Evolutionary conservation across 2,329 filamentous ascomycete species (phyloP).

Genomic region (Apiospora koreana): DNA sequence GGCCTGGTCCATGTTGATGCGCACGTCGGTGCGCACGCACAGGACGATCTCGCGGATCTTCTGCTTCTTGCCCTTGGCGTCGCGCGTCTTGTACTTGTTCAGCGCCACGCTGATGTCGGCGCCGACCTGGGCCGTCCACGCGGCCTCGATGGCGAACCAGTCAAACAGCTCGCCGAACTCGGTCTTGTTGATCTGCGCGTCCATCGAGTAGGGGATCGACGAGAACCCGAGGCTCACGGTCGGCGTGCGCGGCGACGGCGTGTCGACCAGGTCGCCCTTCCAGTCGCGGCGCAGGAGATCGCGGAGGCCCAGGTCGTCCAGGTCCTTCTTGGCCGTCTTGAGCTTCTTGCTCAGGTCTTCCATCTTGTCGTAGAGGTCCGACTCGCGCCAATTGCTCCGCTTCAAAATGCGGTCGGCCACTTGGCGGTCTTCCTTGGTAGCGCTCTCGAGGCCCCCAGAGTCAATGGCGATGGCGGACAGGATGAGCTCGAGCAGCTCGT

Average conservation of each 20-base stretch:
- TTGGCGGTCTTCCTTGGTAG: conserved; percentile 39
- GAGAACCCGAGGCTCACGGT: conserved; percentile 48
- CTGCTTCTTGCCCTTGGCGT: conserved; percentile 39
- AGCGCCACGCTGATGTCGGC: conserved; percentile 45
- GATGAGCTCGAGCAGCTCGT: conserved; percentile 49
- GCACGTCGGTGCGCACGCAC: conserved; percentile 43
- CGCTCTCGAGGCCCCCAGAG: conserved; percentile 40
- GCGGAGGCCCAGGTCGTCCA: conserved; percentile 40
- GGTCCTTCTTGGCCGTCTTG: conserved; percentile 41
- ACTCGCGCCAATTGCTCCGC: conserved; percentile 43
- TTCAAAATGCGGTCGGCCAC: conserved; percentile 39
- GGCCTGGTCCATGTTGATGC: conserved; percentile 44
- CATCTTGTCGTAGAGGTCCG: conserved; percentile 42
- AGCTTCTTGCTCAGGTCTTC: conserved; percentile 40
- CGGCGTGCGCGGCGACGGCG: conserved; percentile 44
- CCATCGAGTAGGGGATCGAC: conserved; percentile 46
- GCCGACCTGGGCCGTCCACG: conserved; percentile 46
- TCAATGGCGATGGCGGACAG: conserved; percentile 48
- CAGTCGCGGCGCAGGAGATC: conserved; percentile 48
- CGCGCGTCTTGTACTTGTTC: conserved; percentile 46
- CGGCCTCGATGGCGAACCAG: conserved; percentile 49
- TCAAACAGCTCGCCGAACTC: conserved; percentile 48
- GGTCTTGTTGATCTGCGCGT: conserved; percentile 45
- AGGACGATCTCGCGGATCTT: conserved; percentile 49
- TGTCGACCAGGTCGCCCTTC: conserved; percentile 49